Conservation (phyloP, 106 monocot species). For the Dendrobium huoshanense region DNA sequence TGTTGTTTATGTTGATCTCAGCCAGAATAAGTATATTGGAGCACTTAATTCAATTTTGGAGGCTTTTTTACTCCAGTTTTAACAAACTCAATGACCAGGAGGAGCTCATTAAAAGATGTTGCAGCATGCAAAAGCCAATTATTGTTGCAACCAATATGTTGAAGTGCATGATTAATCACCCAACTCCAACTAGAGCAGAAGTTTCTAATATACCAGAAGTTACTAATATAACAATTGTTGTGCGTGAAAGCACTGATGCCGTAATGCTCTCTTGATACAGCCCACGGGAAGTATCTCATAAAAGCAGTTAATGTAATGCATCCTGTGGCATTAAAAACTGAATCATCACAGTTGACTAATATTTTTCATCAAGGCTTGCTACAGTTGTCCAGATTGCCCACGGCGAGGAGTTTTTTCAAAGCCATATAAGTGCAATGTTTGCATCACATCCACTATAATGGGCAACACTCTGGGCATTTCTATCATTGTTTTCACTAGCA, state of each 20-base stretch:
- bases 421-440: conserved; percentile 77
- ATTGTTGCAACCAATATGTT: conserved; percentile 98
- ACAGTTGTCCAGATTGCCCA: conserved; percentile 29
- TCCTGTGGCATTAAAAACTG: conserved; percentile 75
- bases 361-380: conserved; percentile 16
- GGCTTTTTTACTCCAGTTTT: no score
- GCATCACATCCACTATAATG: conserved; percentile 83
- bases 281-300: conserved; percentile 95
- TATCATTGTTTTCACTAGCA: conserved; percentile 95
- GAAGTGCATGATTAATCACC: conserved; percentile 96
- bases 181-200: conserved; percentile 95
- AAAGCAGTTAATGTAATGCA: conserved; percentile 99
- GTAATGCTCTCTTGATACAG: conserved; percentile 95
- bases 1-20: no score
- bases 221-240: conserved; percentile 77
- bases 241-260: conserved; percentile 85
- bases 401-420: conserved; percentile 28
- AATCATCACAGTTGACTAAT: conserved; percentile 40
- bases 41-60: no score
- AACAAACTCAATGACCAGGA: conserved; percentile 27
- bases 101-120: conserved; percentile 78
- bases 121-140: conserved; percentile 83
- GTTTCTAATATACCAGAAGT: conserved; percentile 39
- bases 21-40: no score
- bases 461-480: conserved; percentile 61